Conservation (phyloP, 257 asterid genomes). For the Capsicum baccatum region DNA sequence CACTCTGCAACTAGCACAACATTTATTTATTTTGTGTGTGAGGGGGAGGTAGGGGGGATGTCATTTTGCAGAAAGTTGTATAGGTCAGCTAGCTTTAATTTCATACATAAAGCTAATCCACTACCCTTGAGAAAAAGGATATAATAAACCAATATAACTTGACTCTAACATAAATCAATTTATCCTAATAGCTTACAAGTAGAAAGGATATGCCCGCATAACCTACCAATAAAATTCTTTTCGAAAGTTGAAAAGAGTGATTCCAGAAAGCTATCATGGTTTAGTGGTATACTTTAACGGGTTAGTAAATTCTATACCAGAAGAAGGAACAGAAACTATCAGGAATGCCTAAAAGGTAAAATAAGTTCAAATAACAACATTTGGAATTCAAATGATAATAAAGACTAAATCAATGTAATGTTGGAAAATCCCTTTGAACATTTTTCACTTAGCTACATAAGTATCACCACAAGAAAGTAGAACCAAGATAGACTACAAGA, state of each 20-base stretch:
- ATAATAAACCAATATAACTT: not conserved
- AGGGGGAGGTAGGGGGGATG: not conserved
- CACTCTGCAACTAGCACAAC: conserved; percentile 19
- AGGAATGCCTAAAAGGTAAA: conserved; percentile 16
- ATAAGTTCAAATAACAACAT: not conserved
- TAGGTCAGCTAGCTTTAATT: not conserved
- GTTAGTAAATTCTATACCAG: not conserved
- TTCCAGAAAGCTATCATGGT: conserved; percentile 1
- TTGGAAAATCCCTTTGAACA: conserved; percentile 12
- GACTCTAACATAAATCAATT: not conserved
- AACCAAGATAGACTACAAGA: not conserved
- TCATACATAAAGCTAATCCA: conserved; percentile 6
- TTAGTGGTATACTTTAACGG: not conserved
- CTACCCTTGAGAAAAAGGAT: not conserved
- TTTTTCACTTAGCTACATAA: not conserved
- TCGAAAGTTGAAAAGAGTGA: not conserved
- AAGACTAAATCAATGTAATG: not conserved
- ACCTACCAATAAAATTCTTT: not conserved
- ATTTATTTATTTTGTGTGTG: not conserved
- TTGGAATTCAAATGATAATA: not conserved
- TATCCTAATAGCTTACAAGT: not conserved
- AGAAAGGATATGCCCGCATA: not conserved
- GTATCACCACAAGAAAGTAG: conserved; percentile 5
- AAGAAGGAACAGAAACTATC: not conserved
- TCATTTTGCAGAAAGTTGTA: conserved; percentile 20